Conservation (phyloP, 2,329 filamentous ascomycete genomes). For the Teratosphaeria destructans region DNA sequence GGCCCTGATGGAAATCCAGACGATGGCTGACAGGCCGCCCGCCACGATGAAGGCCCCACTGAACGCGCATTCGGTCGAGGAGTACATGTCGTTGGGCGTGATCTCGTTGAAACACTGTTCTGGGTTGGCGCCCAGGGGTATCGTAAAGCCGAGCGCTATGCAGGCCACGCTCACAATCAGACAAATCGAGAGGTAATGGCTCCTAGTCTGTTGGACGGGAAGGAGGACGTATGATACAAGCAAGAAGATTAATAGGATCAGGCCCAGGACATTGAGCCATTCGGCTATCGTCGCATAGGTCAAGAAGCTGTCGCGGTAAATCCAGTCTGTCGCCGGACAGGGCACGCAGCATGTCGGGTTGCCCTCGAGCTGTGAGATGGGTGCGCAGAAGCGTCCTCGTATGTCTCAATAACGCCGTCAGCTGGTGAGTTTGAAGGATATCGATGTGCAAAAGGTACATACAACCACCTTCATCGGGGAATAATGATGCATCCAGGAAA, state of each 20-base stretch:
- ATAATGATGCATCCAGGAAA: conserved; percentile 52
- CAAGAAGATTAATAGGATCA: conserved; percentile 63
- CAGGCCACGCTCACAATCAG: conserved; percentile 64
- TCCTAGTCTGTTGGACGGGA: conserved; percentile 77
- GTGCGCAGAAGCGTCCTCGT: conserved; percentile 48
- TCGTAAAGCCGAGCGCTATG: conserved; percentile 86
- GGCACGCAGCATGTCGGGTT: conserved; percentile 70
- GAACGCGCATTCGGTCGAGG: conserved; percentile 69
- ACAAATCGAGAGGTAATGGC: conserved; percentile 88
- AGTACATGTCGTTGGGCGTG: conserved; percentile 86
- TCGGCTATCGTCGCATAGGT: conserved; percentile 58
- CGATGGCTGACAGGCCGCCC: conserved; percentile 71
- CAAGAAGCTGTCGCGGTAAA: conserved; percentile 48
- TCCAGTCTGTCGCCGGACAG: conserved; percentile 76
- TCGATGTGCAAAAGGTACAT: conserved; percentile 26
- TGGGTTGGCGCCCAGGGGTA: conserved; percentile 70
- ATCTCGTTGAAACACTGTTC: conserved; percentile 80
- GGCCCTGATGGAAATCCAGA: conserved; percentile 87
- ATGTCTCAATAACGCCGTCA: conserved; percentile 30
- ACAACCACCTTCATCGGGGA: conserved; percentile 60
- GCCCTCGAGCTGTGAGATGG: conserved; percentile 31
- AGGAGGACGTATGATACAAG: conserved; percentile 69
- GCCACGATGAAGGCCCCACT: conserved; percentile 79
- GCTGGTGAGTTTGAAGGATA: not conserved
- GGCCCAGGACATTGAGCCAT: conserved; percentile 69